Evolutionary conservation across 768 basidiomycete species (phyloP).

Genomic region (Tylopilus sp.): DNA sequence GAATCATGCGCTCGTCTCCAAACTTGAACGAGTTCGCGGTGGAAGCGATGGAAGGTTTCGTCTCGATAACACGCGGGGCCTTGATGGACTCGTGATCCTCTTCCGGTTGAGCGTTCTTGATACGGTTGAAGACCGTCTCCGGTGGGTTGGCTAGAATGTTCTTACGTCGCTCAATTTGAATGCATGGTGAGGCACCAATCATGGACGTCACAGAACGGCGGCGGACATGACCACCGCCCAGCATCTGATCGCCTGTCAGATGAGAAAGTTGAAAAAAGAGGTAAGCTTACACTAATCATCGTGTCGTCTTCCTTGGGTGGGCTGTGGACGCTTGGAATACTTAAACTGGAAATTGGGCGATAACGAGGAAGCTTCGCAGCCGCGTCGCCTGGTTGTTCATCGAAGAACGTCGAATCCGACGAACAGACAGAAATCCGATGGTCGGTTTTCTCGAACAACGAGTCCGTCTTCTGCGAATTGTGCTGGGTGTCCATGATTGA

Average conservation of each 20-base stretch:
- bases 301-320: slow-evolving; percentile 71
- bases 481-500: slow-evolving; percentile 61
- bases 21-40: slow-evolving; percentile 56
- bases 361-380: slow-evolving; percentile 48
- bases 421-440: slow-evolving; percentile 45
- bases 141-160: slow-evolving; percentile 33
- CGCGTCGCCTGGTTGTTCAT: slow-evolving; percentile 37
- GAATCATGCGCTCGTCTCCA: slow-evolving; percentile 67
- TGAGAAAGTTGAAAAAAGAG: background rate
- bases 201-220: slow-evolving; percentile 63
- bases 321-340: slow-evolving; percentile 46
- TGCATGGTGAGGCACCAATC: slow-evolving; percentile 69
- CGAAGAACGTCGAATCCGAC: slow-evolving; percentile 59
- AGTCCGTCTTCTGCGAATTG: slow-evolving; percentile 42
- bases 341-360: slow-evolving; percentile 64
- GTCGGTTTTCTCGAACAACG: slow-evolving; percentile 62
- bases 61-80: slow-evolving; percentile 49
- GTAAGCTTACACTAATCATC: slow-evolving; percentile 63
- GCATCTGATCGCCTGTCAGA: slow-evolving; percentile 49
- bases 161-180: slow-evolving; percentile 62
- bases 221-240: slow-evolving; percentile 73
- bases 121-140: slow-evolving; percentile 34
- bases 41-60: slow-evolving; percentile 63
- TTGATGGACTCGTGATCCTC: slow-evolving; percentile 34
- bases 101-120: slow-evolving; percentile 21